phyloP scores from a whole-genome alignment of 805 yeast genomes.

The Starmerella davenportii region DNA sequence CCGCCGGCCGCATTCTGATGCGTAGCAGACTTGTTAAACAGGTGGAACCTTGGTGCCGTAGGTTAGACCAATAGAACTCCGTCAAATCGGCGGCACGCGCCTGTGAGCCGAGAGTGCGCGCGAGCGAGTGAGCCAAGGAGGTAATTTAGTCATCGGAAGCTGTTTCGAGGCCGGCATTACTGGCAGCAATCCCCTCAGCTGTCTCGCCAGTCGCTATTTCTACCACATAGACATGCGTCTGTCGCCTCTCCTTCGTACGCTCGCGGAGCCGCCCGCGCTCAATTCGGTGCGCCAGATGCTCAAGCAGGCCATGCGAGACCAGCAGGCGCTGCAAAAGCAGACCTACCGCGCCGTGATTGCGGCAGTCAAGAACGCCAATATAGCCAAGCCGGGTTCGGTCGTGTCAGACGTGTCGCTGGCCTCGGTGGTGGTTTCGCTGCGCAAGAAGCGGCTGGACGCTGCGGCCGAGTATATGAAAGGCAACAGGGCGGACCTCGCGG shows the following conservation, averaged over 20 bases:
- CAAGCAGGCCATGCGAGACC: constrained; percentile 32
- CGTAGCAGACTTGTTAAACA: too few species aligned
- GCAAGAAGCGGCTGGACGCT: constrained; percentile 30
- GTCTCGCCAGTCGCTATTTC: too few species aligned
- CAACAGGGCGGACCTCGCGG: constrained; percentile 35
- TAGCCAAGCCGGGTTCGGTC: constrained; percentile 20
- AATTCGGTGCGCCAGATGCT: constrained; percentile 27
- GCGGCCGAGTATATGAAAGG: constrained; percentile 31
- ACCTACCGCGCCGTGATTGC: constrained; percentile 22
- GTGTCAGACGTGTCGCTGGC: constrained; percentile 19
- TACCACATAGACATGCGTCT: constrained; percentile 6
- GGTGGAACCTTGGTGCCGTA: too few species aligned
- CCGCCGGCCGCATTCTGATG: too few species aligned
- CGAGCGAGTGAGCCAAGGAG: too few species aligned
- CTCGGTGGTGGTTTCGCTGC: constrained; percentile 28
- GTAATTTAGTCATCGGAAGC: too few species aligned
- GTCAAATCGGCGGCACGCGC: too few species aligned
- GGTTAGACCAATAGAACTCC: too few species aligned
- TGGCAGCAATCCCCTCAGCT: too few species aligned
- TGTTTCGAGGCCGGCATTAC: too few species aligned
- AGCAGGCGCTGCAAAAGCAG: constrained; percentile 24
- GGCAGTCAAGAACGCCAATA: constrained; percentile 22
- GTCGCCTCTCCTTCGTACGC: constrained; percentile 2
- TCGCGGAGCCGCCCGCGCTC: constrained; percentile 23
- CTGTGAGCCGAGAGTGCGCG: too few species aligned